Conservation (phyloP, 768 basidiomycete species). For the Leccinum variicolor region DNA sequence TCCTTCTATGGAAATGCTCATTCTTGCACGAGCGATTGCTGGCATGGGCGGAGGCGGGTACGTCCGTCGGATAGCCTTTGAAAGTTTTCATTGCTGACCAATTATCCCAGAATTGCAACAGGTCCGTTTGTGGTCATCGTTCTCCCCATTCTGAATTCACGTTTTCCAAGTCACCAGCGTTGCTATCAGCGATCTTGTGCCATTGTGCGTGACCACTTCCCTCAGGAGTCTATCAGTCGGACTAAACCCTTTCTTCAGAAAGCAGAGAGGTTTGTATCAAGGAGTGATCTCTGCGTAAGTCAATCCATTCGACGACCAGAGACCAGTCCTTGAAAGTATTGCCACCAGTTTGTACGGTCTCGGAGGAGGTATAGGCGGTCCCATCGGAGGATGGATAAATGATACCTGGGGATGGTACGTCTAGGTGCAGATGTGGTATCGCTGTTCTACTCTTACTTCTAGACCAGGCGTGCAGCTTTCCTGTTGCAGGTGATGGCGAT, state of each 20-base stretch:
- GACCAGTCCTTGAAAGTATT: background rate
- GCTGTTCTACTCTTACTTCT: background rate
- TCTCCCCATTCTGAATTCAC: background rate
- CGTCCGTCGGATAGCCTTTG: background rate
- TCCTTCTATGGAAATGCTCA: background rate
- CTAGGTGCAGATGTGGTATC: slow-evolving; percentile 14
- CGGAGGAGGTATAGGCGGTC: background rate
- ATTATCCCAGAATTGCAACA: background rate
- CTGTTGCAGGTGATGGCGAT: background rate
- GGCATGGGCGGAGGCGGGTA: background rate
- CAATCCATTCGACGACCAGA: background rate
- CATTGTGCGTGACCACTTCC: background rate
- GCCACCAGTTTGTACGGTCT: background rate
- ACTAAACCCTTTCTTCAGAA: background rate
- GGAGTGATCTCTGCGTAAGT: background rate
- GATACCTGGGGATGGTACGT: background rate
- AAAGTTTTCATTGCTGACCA: background rate
- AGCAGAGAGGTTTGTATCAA: background rate
- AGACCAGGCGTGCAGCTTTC: background rate
- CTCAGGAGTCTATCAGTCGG: background rate
- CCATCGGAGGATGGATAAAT: background rate
- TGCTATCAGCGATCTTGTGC: background rate
- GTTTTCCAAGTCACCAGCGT: background rate
- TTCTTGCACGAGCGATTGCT: background rate
- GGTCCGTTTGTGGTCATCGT: background rate